Evolutionary conservation across 2,329 filamentous ascomycete species (phyloP).

Genomic region (Lasiodiplodia sp.): DNA sequence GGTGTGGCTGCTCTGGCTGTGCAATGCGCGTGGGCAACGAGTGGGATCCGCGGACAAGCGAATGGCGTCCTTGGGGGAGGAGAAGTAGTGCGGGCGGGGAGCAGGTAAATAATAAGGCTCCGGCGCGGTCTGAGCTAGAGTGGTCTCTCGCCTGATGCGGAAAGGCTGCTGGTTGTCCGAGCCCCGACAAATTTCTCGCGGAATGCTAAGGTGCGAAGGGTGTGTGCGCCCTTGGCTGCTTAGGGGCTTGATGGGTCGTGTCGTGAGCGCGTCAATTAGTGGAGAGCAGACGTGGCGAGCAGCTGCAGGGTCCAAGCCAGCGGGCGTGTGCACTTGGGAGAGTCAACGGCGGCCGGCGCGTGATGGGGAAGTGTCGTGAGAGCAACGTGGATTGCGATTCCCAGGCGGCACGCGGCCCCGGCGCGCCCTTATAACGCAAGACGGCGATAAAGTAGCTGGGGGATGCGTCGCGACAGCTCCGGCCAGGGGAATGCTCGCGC

Average conservation of each 20-base stretch:
- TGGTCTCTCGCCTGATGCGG: constrained; percentile 14
- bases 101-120: constrained; percentile 24
- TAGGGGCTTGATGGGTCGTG: constrained; percentile 1
- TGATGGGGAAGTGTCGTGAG: not conserved
- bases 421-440: constrained; percentile 2
- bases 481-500: constrained; percentile 22
- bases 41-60: constrained; percentile 2
- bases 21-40: not conserved
- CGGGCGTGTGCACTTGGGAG: not conserved
- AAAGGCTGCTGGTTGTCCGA: not conserved
- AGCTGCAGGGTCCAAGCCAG: constrained; percentile 22
- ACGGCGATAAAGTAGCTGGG: not conserved
- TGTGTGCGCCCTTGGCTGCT: constrained; percentile 4
- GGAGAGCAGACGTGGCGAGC: not conserved
- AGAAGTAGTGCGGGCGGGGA: constrained; percentile 40
- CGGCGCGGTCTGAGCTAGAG: constrained; percentile 12
- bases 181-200: constrained; percentile 13
- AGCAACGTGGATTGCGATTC: not conserved
- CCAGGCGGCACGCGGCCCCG: not conserved
- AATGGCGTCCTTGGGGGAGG: constrained; percentile 35
- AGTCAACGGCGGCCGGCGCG: constrained; percentile 1
- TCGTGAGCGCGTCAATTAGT: constrained; percentile 20
- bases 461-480: not conserved
- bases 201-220: constrained; percentile 14
- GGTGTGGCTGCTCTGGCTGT: not conserved